A percentile compares a stretch with the other conserved stretches of the same genome.
phyloP scores from a whole-genome alignment of 768 basidiomycete genomes.

The Amanita rubescens region DNA sequence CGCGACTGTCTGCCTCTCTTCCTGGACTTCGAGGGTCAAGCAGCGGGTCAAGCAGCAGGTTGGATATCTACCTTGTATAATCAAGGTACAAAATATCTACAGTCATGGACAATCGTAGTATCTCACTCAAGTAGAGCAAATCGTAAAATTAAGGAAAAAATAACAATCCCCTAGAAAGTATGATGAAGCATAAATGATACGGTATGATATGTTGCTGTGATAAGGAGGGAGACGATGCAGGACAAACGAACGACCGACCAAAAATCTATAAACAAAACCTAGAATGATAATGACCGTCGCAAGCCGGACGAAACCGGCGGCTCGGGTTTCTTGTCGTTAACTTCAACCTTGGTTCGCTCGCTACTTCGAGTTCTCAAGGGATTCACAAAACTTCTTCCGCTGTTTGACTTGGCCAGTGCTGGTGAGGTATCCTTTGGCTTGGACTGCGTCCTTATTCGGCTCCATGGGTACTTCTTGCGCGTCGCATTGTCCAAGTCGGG shows the following conservation, averaged over 20 bases:
- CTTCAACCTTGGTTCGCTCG: background rate
- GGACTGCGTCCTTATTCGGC: background rate
- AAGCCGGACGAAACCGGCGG: background rate
- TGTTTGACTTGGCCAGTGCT: background rate
- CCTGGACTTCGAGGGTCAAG: too few relatives aligned
- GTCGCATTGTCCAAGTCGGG: background rate
- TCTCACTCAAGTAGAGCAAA: background rate
- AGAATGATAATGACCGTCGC: conserved; percentile 3
- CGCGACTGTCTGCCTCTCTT: too few relatives aligned
- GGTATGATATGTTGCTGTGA: background rate
- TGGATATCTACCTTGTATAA: too few relatives aligned
- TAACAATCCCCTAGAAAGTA: background rate
- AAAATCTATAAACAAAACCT: background rate
- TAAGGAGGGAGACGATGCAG: background rate
- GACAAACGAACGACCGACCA: background rate
- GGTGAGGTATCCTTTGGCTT: background rate
- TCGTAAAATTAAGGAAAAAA: background rate
- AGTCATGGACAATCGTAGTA: background rate
- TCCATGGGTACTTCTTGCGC: conserved; percentile 3
- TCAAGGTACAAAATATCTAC: too few relatives aligned
- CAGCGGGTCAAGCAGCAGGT: too few relatives aligned
- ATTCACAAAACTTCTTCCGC: background rate
- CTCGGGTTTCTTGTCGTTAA: background rate
- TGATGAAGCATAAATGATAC: background rate
- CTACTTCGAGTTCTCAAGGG: background rate